Base-by-base conservation (phyloP, 768 basidiomycete species). In the Termitomyces sp. region DNA sequence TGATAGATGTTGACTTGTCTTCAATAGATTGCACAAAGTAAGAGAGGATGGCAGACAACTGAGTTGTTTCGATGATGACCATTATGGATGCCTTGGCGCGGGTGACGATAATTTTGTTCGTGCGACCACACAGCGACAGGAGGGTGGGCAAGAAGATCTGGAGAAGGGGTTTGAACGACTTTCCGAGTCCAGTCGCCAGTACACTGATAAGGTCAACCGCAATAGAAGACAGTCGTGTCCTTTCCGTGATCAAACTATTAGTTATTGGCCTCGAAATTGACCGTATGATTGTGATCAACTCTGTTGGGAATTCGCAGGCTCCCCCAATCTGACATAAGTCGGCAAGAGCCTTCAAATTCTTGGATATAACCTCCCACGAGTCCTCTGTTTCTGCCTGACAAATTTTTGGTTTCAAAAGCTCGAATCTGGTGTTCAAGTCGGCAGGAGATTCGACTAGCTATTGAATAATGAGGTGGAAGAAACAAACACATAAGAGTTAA, bases 91-190 rank as follows among this genome's bases (percentile, higher is more conserved):
- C 69, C 62, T 80, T 83, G 1, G 90, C 88, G 36, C 91, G 88
- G 46, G 78, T 81, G 65, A 86, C 74, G 67, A 90, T 84, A 51
- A 94, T 84, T 72, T 92, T 94, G 79, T 90, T 94, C 20, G 92
- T 81, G 22, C 91, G 84, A 18, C 84, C 79, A 64, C 90, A 91
- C 24, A 92, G 74, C 1, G 76, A 73, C 13, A 95, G 76, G 20
- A 95, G 76, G 7, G 85, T 74, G 0, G 92, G 92, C 46, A 94
- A 65, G 67, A 90, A 87, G 13, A 86, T 69, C n/a, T 82, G 72
- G 7, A 92, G 73, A 22, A 94, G 78, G 2, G 85, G 81, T 44
- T 90, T 90, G 67, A 93, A 94, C 8, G 79, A 77, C 7, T 74
- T 66, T 20, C 83, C 89, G 16, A 94, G 76, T 0, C 79, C 83